These are phyloP conservation scores for Cladophialophora carrionii DNA, from an alignment of 2,329 filamentous ascomycete genomes.

Conservation along the genomic window DNA sequence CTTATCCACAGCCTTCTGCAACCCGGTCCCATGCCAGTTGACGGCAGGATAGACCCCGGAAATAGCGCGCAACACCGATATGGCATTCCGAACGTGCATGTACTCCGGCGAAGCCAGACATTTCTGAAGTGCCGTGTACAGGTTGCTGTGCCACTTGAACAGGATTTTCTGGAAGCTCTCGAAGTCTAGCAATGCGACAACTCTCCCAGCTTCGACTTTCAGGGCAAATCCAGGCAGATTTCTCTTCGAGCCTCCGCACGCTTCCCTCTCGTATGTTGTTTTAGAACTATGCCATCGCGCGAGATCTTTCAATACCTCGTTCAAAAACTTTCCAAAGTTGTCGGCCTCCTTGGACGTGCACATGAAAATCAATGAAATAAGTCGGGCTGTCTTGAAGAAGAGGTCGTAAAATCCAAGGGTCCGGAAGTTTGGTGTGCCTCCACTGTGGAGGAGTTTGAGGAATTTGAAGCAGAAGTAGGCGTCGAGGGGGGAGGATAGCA, in stretches of 20 bases:
- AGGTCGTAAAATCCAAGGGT: slow-evolving; percentile 81
- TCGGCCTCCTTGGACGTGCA: slow-evolving; percentile 90
- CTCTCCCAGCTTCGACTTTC: slow-evolving; percentile 71
- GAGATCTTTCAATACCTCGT: slow-evolving; percentile 77
- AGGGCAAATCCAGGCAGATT: slow-evolving; percentile 78
- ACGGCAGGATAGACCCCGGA: slow-evolving; percentile 83
- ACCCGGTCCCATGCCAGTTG: slow-evolving; percentile 74
- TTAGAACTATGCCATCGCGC: slow-evolving; percentile 81
- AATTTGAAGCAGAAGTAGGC: slow-evolving; percentile 87
- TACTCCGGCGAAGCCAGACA: slow-evolving; percentile 85
- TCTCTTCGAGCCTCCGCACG: slow-evolving; percentile 63
- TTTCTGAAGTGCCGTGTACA: slow-evolving; percentile 76
- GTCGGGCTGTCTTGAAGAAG: slow-evolving; percentile 79
- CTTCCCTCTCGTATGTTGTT: slow-evolving; percentile 77
- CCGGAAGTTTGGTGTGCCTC: slow-evolving; percentile 82
- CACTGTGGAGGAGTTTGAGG: slow-evolving; percentile 83
- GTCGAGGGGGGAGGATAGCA: slow-evolving; percentile 81
- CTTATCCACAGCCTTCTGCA: slow-evolving; percentile 49
- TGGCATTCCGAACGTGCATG: slow-evolving; percentile 97
- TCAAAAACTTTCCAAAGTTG: slow-evolving; percentile 88
- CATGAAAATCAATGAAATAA: slow-evolving; percentile 81
- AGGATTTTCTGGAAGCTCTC: slow-evolving; percentile 83
- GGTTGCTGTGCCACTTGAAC: slow-evolving; percentile 85
- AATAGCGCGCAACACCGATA: slow-evolving; percentile 81
- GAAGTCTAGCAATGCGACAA: slow-evolving; percentile 74